A percentile compares a stretch with the other conserved stretches of the same genome.
Conservation (phyloP, 306 rosid genomes). For the Sicyos edulis region DNA sequence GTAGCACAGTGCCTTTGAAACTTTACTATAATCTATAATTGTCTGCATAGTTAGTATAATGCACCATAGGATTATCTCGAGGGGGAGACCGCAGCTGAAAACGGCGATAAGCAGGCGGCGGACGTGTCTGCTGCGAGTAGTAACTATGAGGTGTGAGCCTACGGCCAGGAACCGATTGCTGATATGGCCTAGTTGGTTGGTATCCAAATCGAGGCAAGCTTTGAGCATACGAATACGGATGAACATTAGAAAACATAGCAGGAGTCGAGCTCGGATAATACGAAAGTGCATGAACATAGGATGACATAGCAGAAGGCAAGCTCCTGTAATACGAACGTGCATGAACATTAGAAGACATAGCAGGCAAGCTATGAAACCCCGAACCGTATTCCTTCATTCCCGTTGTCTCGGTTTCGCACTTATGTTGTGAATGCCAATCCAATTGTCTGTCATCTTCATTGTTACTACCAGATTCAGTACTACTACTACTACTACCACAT, state of each 20-base stretch:
- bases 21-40: neutral
- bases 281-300: neutral
- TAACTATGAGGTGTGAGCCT: conserved; percentile 9
- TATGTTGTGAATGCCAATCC: neutral
- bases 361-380: neutral
- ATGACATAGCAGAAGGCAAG: neutral
- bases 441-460: neutral
- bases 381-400: neutral
- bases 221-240: neutral
- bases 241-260: too few relatives aligned
- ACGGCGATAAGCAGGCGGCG: neutral
- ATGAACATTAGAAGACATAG: conserved; percentile 5
- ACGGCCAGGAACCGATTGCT: neutral
- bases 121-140: neutral
- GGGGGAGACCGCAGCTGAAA: neutral
- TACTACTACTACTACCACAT: neutral
- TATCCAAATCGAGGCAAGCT: conserved; percentile 5
- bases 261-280: too few relatives aligned
- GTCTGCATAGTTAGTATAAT: conserved; percentile 16
- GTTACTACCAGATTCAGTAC: neutral
- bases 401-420: neutral
- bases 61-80: conserved; percentile 15
- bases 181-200: neutral
- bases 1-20: neutral
- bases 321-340: neutral